Conservation (phyloP, 140 eudicot species). For the Erigeron philadelphicus region DNA sequence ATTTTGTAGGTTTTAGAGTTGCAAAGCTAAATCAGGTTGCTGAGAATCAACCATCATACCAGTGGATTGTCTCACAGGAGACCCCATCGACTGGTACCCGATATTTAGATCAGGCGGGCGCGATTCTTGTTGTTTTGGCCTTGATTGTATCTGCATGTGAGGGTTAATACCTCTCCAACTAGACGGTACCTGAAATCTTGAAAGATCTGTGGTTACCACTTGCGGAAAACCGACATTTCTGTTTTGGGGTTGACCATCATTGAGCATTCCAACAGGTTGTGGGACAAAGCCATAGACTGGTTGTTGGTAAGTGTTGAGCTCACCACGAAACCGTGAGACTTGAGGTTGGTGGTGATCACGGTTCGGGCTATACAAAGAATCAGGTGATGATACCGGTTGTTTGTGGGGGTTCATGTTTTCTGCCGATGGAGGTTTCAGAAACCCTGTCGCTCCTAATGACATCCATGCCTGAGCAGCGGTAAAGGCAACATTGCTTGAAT, state of each 20-base stretch:
- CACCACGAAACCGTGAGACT: conserved; percentile 57
- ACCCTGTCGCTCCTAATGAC: conserved; percentile 72
- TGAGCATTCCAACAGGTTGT: conserved; percentile 45
- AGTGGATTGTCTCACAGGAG: conserved; percentile 73
- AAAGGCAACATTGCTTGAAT: conserved; percentile 46
- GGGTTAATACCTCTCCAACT: conserved; percentile 57
- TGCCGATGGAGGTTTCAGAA: conserved; percentile 34
- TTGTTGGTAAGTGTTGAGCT: conserved; percentile 18
- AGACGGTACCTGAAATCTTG: conserved; percentile 67
- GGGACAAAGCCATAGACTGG: conserved; percentile 42
- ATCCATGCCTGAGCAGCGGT: conserved; percentile 85
- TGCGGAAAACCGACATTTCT: conserved; percentile 58
- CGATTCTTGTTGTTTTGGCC: conserved; percentile 66
- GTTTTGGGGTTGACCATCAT: conserved; percentile 46
- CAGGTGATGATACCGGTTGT: conserved; percentile 39
- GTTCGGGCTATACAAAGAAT: conserved; percentile 37
- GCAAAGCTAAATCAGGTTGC: conserved; percentile 97
- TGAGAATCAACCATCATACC: conserved; percentile 74
- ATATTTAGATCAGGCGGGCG: conserved; percentile 80
- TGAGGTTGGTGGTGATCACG: conserved; percentile 51
- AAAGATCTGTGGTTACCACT: conserved; percentile 53
- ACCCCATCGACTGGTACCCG: conserved; percentile 76
- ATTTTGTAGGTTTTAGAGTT: conserved; percentile 39
- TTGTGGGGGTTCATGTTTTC: conserved; percentile 40
- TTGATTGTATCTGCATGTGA: conserved; percentile 44